A percentile compares a stretch with the other conserved stretches of the same genome.
phyloP scores from a whole-genome alignment of 2,329 filamentous ascomycete species.

The Ilyonectria sp. region DNA sequence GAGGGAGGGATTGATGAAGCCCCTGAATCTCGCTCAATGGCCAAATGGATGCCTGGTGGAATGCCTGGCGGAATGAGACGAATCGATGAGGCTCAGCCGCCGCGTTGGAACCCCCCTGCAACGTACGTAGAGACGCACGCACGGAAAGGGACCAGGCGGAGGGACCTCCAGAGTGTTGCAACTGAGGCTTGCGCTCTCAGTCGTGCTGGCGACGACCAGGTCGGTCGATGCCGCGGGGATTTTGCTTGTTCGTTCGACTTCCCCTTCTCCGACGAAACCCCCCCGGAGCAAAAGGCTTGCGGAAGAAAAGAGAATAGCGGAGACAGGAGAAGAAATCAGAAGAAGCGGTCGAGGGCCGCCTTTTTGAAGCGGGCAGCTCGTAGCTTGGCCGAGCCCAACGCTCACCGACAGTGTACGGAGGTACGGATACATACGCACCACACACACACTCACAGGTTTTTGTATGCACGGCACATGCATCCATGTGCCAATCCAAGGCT shows the following conservation, averaged over 20 bases:
- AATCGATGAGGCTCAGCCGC: slow-evolving; percentile 20
- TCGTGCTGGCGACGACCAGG: slow-evolving; percentile 31
- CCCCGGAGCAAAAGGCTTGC: slow-evolving; percentile 8
- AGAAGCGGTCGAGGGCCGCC: slow-evolving; percentile 35
- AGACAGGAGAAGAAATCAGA: slow-evolving; percentile 6
- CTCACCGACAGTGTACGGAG: slow-evolving; percentile 30
- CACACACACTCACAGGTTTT: too few species aligned
- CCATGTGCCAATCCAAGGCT: neutral
- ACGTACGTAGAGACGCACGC: neutral
- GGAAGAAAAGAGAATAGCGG: slow-evolving; percentile 20
- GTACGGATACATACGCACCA: slow-evolving; percentile 5
- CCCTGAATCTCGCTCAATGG: slow-evolving; percentile 11
- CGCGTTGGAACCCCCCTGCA: slow-evolving; percentile 5
- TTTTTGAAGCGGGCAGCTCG: slow-evolving; percentile 23
- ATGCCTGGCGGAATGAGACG: slow-evolving; percentile 3
- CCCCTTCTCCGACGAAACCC: slow-evolving; percentile 40
- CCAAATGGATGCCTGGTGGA: slow-evolving; percentile 19
- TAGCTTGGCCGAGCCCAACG: slow-evolving; percentile 21
- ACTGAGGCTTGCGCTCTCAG: slow-evolving; percentile 26
- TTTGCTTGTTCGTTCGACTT: slow-evolving; percentile 21
- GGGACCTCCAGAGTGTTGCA: slow-evolving; percentile 20
- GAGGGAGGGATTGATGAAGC: neutral
- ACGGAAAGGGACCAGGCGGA: slow-evolving; percentile 7
- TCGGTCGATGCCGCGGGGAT: slow-evolving; percentile 15
- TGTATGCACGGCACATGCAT: neutral